Conservation (phyloP, 1,139 yeast species). For the Debaryomycetaceae sp. region DNA sequence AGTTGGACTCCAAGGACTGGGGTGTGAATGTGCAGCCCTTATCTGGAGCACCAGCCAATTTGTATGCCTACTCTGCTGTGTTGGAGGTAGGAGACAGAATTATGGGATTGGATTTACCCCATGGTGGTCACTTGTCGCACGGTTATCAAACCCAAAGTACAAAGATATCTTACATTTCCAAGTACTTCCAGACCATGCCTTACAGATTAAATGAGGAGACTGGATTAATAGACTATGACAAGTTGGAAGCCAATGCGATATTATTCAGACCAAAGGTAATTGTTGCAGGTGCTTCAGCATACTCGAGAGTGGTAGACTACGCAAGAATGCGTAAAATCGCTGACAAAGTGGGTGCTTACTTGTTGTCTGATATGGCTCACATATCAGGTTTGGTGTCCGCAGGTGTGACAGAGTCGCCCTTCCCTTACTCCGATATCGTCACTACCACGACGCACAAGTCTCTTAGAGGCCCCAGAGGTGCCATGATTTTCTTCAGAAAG, state of each 20-base stretch:
- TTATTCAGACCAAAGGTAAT: conserved; percentile 91
- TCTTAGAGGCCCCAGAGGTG: conserved; percentile 98
- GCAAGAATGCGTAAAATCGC: conserved; percentile 85
- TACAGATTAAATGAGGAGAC: conserved; percentile 82
- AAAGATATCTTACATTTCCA: conserved; percentile 86
- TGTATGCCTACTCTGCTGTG: conserved; percentile 90
- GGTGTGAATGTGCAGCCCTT: conserved; percentile 95
- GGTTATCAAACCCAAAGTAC: conserved; percentile 90
- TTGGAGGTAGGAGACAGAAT: conserved; percentile 88
- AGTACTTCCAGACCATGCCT: conserved; percentile 96
- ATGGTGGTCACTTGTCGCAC: conserved; percentile 95
- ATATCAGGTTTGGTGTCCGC: conserved; percentile 94
- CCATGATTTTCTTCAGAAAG: conserved; percentile 95
- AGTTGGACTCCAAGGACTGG: conserved; percentile 75
- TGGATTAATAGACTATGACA: conserved; percentile 89
- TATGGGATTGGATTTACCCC: conserved; percentile 96
- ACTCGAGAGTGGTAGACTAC: conserved; percentile 88
- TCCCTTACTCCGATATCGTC: conserved; percentile 91
- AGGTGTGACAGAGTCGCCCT: conserved; percentile 88
- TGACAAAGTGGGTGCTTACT: conserved; percentile 88
- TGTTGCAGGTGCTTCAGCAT: conserved; percentile 96
- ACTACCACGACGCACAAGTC: conserved; percentile 98
- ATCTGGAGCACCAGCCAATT: conserved; percentile 94
- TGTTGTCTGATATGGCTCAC: conserved; percentile 94
- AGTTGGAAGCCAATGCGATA: conserved; percentile 75